Base-by-base conservation (phyloP, 345 rosid genomes). In the Populus nigra region DNA sequence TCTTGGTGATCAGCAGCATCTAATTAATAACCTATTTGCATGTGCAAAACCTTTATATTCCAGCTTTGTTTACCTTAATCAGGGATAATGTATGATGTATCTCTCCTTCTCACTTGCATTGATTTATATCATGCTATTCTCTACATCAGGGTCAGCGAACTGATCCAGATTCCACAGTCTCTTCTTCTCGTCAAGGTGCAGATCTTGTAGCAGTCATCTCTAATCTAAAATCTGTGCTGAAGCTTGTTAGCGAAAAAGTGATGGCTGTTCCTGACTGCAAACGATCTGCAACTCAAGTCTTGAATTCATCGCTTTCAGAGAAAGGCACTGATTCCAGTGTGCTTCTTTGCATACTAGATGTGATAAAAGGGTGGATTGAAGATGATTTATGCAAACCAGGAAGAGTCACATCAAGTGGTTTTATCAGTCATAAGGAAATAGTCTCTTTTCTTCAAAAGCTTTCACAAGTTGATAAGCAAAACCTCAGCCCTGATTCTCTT, bases 211-310 rank as follows among this genome's bases (percentile, higher is more conserved):
- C 86, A 4, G 96, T 93, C 82, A 88, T 91, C 73, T 85, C 89
- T 67, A 93, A 91, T 81, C 80, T 96, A 76, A 93, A 93, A 78
- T 88, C 94, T 49, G 97, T 91, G 69, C 74, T 96, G 90, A 89
- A 89, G 84, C 96, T 96, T 80, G 88, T 92, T 61, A 88, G 86
- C 72, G 98, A 96, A 79, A 90, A 85, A 77, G 98, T 92, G 85
- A 93, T 96, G 99, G 87, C 86, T 73, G 88, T 91, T 76, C 80
- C 88, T 3, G 99, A 96, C 11, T 93, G 98, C 92, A 96, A 96
- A 84, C 88, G 94, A 81, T 82, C 89, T 29, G 87, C 90, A 31
- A 88, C 91, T 73, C 98, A 90, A 79, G 86, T 88, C 50, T 85
- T 96, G 84, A 96, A 96, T 85, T 78, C 86, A 53, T 87, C 93